Conservation (phyloP, 805 yeast genomes). For the Nakazawaea wickerhamii region DNA sequence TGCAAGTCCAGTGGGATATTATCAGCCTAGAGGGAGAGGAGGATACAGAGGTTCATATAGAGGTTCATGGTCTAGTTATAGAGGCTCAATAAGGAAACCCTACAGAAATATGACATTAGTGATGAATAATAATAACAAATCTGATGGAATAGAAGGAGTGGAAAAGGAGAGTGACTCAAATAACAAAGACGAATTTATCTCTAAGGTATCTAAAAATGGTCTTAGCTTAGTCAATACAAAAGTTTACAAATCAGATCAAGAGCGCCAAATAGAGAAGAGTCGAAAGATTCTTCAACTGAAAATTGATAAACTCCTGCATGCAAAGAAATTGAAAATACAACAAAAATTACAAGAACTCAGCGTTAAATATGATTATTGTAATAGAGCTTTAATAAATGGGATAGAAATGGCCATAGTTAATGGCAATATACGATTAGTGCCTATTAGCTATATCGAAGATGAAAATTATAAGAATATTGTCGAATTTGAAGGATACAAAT, state of each 20-base stretch:
- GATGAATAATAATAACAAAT: slow-evolving; percentile 19
- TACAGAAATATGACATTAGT: slow-evolving; percentile 28
- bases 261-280: slow-evolving; percentile 18
- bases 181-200: slow-evolving; percentile 18
- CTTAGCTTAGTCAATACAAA: slow-evolving; percentile 33
- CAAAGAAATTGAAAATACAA: slow-evolving; percentile 16
- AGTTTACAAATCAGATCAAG: slow-evolving; percentile 29
- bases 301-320: slow-evolving; percentile 11
- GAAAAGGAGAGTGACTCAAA: not conserved
- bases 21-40: slow-evolving; percentile 5
- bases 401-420: slow-evolving; percentile 37
- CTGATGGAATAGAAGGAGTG: slow-evolving; percentile 16
- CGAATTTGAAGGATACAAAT: slow-evolving; percentile 3
- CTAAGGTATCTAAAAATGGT: slow-evolving; percentile 30
- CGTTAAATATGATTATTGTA: slow-evolving; percentile 36
- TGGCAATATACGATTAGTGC: slow-evolving; percentile 35
- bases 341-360: slow-evolving; percentile 25
- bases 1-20: not conserved
- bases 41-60: slow-evolving; percentile 14
- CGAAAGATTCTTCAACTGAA: slow-evolving; percentile 19
- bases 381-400: slow-evolving; percentile 37
- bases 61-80: slow-evolving; percentile 15
- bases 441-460: slow-evolving; percentile 21
- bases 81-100: slow-evolving; percentile 17
- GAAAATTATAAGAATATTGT: slow-evolving; percentile 3